Base-by-base conservation (phyloP, 805 yeast genomes). In the Ascoidea tarda region DNA sequence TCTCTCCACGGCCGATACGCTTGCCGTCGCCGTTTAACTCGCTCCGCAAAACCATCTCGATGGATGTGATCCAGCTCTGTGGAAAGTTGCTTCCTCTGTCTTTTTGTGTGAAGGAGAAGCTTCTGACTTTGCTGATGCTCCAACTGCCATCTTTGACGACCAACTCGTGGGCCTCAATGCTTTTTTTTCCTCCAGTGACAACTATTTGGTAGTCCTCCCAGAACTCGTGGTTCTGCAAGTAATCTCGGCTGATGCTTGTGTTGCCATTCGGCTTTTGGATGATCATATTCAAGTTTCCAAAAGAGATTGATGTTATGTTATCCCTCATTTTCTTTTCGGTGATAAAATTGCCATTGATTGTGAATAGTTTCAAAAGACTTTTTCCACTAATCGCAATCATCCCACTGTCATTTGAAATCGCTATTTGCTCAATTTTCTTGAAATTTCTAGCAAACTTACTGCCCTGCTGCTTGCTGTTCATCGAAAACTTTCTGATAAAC, bases 381-480 rank as follows among this genome's bases (percentile, higher is more conserved):
- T 51, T 58, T 47, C 60, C 66, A 10, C 71, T 56, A 0, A 72
- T 59, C 2, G 76, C 75, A 48, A 84, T 71, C 48, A 69, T 67
- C 0, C 88, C 90, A 1, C 78, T 66, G 49, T 75, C 78, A 58
- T 75, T 72, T 0, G 84, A 77, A 31, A 82, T 71, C 2, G 77
- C 69, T 4, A 73, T 62, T 14, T 69, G 62, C 2, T 56, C 56
- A 16, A 62, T 67, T 5, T 54, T 58, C 5, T 55, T 51, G 6
- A 60, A 55, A 16, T 50, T 49, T 49, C 33, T 38, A 8, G 8
- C 14, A 14, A 38, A 8, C 6, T 16, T 21, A 28, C 32, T 33
- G 6, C 42, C 51, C 8, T 6, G 16, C 32, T 16, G 10, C 5
- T 31, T 14, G 6, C 48, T 45, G 6, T 46, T 32, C 5, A 28